Evolutionary conservation across 2,329 filamentous ascomycete genomes (phyloP).

Genomic region (Botrytis paeoniae): DNA sequence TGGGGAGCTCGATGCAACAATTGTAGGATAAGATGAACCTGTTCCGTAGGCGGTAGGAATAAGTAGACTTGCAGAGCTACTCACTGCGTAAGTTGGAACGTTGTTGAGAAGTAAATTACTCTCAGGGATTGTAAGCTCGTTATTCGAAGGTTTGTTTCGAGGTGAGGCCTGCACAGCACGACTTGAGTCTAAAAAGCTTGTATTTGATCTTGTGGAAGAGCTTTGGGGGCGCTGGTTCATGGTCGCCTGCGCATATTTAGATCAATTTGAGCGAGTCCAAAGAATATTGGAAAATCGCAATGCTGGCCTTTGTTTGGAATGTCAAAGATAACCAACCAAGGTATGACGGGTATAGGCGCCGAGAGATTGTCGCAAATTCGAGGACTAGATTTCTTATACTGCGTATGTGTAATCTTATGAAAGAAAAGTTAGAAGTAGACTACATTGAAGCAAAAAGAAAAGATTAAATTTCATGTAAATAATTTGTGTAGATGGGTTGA

Average conservation of each 20-base stretch:
- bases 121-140: slow-evolving; percentile 25
- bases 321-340: slow-evolving; percentile 15
- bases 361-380: slow-evolving; percentile 10
- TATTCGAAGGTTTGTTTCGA: slow-evolving; percentile 16
- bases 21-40: slow-evolving; percentile 41
- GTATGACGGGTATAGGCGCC: slow-evolving; percentile 12
- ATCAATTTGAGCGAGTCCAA: slow-evolving; percentile 16
- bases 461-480: not conserved
- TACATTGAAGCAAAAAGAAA: not conserved
- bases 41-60: slow-evolving; percentile 39
- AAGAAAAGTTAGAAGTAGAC: no score
- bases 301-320: slow-evolving; percentile 11
- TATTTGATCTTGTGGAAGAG: slow-evolving; percentile 20
- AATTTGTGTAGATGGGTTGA: not conserved
- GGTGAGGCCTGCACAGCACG: slow-evolving; percentile 18
- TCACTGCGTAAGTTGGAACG: slow-evolving; percentile 34
- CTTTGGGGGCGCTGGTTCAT: slow-evolving; percentile 18
- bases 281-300: slow-evolving; percentile 13
- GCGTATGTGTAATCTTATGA: not conserved
- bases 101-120: slow-evolving; percentile 34
- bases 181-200: slow-evolving; percentile 9
- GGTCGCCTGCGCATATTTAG: slow-evolving; percentile 18
- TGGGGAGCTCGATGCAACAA: slow-evolving; percentile 37
- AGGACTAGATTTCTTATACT: not conserved
- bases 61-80: slow-evolving; percentile 37